phyloP scores from a whole-genome alignment of 108 stramenopile species.

The Schizochytrium sp. region DNA sequence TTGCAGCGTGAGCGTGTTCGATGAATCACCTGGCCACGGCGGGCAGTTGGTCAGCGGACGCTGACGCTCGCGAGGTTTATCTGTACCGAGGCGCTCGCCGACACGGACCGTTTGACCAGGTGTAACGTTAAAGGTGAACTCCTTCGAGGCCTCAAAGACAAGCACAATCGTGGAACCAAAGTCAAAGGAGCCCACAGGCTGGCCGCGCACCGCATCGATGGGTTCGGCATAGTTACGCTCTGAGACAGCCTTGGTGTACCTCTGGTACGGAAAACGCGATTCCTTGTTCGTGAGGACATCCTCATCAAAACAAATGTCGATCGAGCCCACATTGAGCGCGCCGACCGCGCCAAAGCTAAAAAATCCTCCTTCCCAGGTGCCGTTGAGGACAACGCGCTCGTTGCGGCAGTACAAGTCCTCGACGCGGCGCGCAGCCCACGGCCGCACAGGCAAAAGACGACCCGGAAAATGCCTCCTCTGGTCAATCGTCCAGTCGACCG shows the following conservation, averaged over 20 bases:
- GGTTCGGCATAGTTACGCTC: background rate
- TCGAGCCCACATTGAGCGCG: slow-evolving; percentile 2
- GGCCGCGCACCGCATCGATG: background rate
- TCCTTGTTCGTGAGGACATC: background rate
- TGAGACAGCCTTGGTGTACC: background rate
- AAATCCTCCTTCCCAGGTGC: background rate
- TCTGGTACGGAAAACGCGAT: background rate
- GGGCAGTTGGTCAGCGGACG: background rate
- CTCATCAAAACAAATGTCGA: background rate
- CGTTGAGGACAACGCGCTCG: background rate
- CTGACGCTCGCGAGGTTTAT: background rate
- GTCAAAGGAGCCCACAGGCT: background rate
- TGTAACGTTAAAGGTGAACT: background rate
- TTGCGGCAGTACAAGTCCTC: slow-evolving; percentile 7
- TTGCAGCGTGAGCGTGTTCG: background rate
- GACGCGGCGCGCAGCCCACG: background rate
- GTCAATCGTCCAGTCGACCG: background rate
- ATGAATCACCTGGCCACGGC: background rate
- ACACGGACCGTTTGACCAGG: slow-evolving; percentile 7
- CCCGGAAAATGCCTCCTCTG: slow-evolving; percentile 12
- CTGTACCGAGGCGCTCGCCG: background rate
- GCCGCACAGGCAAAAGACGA: background rate
- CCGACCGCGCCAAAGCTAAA: slow-evolving; percentile 15
- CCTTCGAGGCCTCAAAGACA: background rate
- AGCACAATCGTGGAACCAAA: background rate